Percentiles rank a stretch among this genome's conserved stretches.
Conservation (phyloP, 495 filamentous ascomycete species). For the Daldinia bambusicola region DNA sequence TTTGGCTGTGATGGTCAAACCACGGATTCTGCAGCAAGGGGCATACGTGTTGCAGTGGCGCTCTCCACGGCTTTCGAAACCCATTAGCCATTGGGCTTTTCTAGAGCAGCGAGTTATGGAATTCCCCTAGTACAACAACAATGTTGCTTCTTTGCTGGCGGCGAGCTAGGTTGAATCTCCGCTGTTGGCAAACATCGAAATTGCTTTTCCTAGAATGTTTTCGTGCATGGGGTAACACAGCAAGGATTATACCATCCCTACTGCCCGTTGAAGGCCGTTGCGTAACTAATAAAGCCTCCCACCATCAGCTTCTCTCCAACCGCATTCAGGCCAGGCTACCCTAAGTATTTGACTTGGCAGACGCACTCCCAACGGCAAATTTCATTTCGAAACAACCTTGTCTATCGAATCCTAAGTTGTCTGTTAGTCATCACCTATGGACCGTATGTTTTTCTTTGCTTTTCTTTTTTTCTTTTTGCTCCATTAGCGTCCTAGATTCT, state of each 20-base stretch:
- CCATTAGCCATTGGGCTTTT: slow-evolving; percentile 12
- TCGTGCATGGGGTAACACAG: slow-evolving; percentile 26
- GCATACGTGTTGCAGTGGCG: slow-evolving; percentile 22
- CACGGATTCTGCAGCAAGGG: slow-evolving; percentile 33
- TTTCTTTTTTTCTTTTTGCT: not conserved
- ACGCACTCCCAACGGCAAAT: not conserved
- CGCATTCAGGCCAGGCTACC: not conserved
- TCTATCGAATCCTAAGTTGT: not conserved
- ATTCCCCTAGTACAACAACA: slow-evolving; percentile 12
- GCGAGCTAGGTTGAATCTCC: not conserved
- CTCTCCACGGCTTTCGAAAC: slow-evolving; percentile 15
- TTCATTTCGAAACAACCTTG: slow-evolving; percentile 18
- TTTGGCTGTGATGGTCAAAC: slow-evolving; percentile 27
- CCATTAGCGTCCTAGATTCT: slow-evolving; percentile 1
- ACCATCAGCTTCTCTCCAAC: slow-evolving; percentile 12
- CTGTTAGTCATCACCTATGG: not conserved
- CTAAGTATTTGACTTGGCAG: not conserved
- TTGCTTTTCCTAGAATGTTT: slow-evolving; percentile 32
- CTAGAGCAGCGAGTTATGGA: slow-evolving; percentile 9
- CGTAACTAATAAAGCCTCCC: slow-evolving; percentile 6
- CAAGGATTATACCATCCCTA: slow-evolving; percentile 12
- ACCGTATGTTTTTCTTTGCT: slow-evolving; percentile 7
- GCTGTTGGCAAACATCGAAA: slow-evolving; percentile 23
- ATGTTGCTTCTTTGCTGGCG: slow-evolving; percentile 17
- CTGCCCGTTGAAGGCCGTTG: slow-evolving; percentile 20